Conservation (phyloP, 208 protist species). For the Acanthamoeba triangularis region DNA sequence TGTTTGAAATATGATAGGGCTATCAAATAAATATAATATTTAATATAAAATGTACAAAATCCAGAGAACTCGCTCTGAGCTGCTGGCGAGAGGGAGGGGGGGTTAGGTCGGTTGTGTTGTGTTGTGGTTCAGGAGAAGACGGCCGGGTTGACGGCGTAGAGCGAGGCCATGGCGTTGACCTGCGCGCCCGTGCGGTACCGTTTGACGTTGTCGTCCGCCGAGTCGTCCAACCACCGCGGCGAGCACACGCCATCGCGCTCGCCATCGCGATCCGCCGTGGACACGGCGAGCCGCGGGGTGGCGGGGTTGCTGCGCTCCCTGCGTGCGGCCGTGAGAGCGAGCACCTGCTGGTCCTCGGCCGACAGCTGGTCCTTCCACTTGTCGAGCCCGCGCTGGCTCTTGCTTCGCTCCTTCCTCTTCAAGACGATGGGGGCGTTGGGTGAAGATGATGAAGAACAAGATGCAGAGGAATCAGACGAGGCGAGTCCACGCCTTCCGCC, state of each 20-base stretch:
- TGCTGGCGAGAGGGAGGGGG: no score
- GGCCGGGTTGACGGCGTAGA: neutral
- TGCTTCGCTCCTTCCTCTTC: conserved; percentile 4
- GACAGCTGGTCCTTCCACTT: conserved; percentile 3
- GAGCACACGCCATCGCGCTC: neutral
- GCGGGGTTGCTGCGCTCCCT: neutral
- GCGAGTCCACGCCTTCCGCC: neutral
- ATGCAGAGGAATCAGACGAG: neutral
- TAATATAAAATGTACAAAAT: no score
- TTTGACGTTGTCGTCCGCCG: neutral
- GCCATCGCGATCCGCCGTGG: neutral
- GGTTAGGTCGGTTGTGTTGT: no score
- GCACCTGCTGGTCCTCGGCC: neutral
- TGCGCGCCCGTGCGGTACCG: neutral
- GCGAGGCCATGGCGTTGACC: neutral
- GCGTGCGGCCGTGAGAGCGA: neutral
- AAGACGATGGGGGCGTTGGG: neutral
- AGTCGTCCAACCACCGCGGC: neutral
- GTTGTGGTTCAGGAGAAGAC: conserved; percentile 1
- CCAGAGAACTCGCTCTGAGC: no score
- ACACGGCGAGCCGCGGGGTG: neutral
- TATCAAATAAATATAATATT: no score
- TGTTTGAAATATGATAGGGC: no score
- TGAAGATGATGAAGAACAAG: neutral
- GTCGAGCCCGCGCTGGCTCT: conserved; percentile 32